Conservation (phyloP, 208 protist species). For the Entamoeba histolytica region DNA sequence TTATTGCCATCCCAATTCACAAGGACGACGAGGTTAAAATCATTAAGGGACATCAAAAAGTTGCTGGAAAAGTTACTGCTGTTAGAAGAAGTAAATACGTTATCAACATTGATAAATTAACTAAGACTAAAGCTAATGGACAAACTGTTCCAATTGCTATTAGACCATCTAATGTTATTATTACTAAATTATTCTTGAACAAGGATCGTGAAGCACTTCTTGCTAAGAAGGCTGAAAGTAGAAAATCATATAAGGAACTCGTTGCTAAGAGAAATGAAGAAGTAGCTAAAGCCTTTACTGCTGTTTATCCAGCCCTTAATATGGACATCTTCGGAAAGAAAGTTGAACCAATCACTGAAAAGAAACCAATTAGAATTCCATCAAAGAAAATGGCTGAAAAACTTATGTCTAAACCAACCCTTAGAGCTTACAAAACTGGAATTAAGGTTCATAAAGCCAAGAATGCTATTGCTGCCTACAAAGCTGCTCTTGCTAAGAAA, state of each 20-base stretch:
- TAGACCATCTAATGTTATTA: constrained; percentile 89
- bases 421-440: not conserved
- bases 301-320: not conserved
- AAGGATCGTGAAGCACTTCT: constrained; percentile 84
- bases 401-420: not conserved
- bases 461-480: not conserved
- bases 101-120: constrained; percentile 90
- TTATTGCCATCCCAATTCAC: constrained; percentile 81
- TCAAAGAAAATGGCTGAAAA: not conserved
- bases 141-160: constrained; percentile 42
- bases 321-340: not conserved
- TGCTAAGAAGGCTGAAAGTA: constrained; percentile 61
- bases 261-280: not conserved
- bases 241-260: constrained; percentile 44
- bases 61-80: constrained; percentile 73
- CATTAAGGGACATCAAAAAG: constrained; percentile 70
- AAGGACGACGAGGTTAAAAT: constrained; percentile 93
- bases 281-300: not conserved
- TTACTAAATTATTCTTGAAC: constrained; percentile 94
- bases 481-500: not conserved
- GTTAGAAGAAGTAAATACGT: constrained; percentile 92
- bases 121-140: constrained; percentile 68
- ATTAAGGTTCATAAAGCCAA: not conserved
- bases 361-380: not conserved
- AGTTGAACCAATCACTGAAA: not conserved